Conservation (phyloP, 2,329 filamentous ascomycete genomes). For the Alternaria gansuensis region DNA sequence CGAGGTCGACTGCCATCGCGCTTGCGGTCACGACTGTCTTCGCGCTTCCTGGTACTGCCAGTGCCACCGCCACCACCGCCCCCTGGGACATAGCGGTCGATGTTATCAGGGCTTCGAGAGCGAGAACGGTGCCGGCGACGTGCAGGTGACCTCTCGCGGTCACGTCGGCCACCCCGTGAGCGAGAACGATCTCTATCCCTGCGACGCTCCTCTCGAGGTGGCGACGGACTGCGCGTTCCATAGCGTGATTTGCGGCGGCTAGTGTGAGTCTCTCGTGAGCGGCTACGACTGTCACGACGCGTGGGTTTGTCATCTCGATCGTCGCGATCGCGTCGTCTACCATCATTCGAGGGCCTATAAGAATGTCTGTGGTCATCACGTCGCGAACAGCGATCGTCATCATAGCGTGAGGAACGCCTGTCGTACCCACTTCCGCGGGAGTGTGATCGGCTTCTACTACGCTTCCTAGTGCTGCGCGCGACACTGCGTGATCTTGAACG, state of each 20-base stretch:
- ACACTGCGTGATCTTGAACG: constrained; percentile 46
- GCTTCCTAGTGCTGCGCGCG: constrained; percentile 40
- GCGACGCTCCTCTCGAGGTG: constrained; percentile 33
- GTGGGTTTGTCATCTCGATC: constrained; percentile 32
- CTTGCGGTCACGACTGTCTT: constrained; percentile 29
- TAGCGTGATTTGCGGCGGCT: constrained; percentile 43
- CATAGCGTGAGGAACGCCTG: constrained; percentile 35
- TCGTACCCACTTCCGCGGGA: constrained; percentile 48
- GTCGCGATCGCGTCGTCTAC: constrained; percentile 33
- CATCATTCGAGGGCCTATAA: constrained; percentile 39
- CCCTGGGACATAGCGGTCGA: constrained; percentile 51
- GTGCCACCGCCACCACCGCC: constrained; percentile 24
- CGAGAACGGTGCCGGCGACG: constrained; percentile 36
- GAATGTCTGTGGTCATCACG: constrained; percentile 41
- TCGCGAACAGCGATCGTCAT: constrained; percentile 38
- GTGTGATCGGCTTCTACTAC: constrained; percentile 42
- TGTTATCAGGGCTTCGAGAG: constrained; percentile 49
- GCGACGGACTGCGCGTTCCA: constrained; percentile 40
- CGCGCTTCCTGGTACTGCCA: constrained; percentile 39
- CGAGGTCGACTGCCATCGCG: constrained; percentile 37
- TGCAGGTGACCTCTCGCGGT: constrained; percentile 30
- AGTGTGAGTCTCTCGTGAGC: constrained; percentile 42
- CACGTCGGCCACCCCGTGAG: constrained; percentile 30
- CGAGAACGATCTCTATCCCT: constrained; percentile 40
- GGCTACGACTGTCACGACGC: constrained; percentile 43